These are phyloP conservation scores for Naganishia antarctica DNA, from an alignment of 768 basidiomycete species.

Conservation along the genomic window DNA sequence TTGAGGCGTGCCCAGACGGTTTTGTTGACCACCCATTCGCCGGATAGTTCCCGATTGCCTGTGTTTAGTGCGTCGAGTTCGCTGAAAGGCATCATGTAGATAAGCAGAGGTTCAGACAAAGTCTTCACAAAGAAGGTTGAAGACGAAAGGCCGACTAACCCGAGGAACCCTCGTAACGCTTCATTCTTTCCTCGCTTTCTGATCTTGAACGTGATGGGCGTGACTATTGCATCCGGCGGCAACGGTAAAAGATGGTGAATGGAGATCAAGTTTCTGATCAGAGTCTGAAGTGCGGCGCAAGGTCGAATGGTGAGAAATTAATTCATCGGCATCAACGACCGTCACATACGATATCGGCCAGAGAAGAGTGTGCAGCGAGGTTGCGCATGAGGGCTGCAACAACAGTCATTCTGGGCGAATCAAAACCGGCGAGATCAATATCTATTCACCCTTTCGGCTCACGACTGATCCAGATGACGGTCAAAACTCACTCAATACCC, in stretches of 20 bases:
- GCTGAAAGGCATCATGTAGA: not conserved
- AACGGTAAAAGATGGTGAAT: slow-evolving; percentile 76
- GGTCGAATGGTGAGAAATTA: too few relatives aligned
- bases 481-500: slow-evolving; percentile 95
- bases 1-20: slow-evolving; percentile 83
- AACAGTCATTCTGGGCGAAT: slow-evolving; percentile 36
- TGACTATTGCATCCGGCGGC: slow-evolving; percentile 86
- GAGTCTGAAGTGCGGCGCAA: not conserved
- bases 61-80: slow-evolving; percentile 68
- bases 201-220: slow-evolving; percentile 86
- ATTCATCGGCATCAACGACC: too few relatives aligned
- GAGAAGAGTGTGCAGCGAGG: slow-evolving; percentile 68
- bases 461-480: too few relatives aligned
- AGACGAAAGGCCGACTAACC: not conserved
- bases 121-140: too few relatives aligned
- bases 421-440: too few relatives aligned
- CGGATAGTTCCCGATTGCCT: slow-evolving; percentile 73
- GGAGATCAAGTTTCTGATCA: slow-evolving; percentile 64
- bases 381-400: slow-evolving; percentile 68
- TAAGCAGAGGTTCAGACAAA: too few relatives aligned
- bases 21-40: slow-evolving; percentile 96
- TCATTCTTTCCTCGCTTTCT: slow-evolving; percentile 54
- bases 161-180: slow-evolving; percentile 68
- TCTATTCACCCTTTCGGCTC: too few relatives aligned
- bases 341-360: slow-evolving; percentile 68